phyloP scores from a whole-genome alignment of 345 rosid species.

The Gossypium longicalyx region DNA sequence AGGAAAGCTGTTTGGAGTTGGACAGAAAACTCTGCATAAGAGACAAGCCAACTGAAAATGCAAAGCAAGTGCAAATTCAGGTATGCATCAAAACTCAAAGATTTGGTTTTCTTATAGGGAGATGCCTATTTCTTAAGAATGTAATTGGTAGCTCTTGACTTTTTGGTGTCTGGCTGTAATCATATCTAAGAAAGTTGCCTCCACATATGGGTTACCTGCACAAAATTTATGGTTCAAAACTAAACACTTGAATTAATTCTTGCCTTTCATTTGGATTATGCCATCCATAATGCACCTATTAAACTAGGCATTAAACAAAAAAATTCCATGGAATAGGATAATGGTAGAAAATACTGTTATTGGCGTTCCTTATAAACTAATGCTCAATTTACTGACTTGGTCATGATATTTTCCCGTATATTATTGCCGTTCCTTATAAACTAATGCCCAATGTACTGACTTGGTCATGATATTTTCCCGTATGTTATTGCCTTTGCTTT shows the following conservation, averaged over 20 bases:
- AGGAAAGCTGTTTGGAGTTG: neutral
- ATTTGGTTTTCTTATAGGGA: neutral
- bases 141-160: neutral
- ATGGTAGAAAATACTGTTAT: neutral
- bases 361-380: neutral
- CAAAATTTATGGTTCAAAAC: neutral
- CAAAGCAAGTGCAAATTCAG: neutral
- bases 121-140: neutral
- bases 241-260: neutral
- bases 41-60: neutral
- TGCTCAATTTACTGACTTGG: neutral
- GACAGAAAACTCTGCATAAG: neutral
- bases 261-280: neutral
- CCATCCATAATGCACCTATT: neutral
- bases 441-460: neutral
- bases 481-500: neutral
- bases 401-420: neutral
- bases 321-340: neutral
- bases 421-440: neutral
- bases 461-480: neutral
- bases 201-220: neutral
- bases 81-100: neutral
- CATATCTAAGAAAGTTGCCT: neutral
- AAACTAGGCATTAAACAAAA: neutral
- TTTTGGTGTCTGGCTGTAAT: neutral